Base-by-base conservation (phyloP, 2,329 filamentous ascomycete genomes). In the Aspergillus aculeatus region DNA sequence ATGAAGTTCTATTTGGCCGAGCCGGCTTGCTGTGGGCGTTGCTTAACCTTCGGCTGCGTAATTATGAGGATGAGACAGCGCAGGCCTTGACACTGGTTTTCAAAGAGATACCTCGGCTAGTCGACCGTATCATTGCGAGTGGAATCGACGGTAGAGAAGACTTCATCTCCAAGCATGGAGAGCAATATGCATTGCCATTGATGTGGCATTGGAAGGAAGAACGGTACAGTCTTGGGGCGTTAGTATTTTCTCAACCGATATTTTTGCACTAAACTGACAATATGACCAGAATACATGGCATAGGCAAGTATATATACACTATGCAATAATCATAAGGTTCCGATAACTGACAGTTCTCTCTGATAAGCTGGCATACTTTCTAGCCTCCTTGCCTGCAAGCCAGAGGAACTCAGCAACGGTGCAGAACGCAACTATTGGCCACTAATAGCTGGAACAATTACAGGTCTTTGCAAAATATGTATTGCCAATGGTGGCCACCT, bases 201-300 rank as follows among this genome's bases (percentile, higher is more conserved):
- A 78, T 78, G 76, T 79, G 76, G 69, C 63, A 68, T 14, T 78
- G 75, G 72, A 69, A 69, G 66, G 71, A 75, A 59, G 69, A 64
- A 3, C 64, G 71, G 52, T 77, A 74, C 58, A 69, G 69, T 47
- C 66, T 77, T 38, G 77, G 77, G 63, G 69, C 73, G 75, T 77
- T 54, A 73, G 75, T 73, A 5, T 48, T 24, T 23, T 24, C 24
- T 16, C 9, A 38, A 2, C 19, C 3, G 16, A 24, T 14, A 38
- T 14, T 11, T 23, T 12, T 21, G n/a, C 29, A 31, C n/a, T 14
- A 35, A 31, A 44, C 31, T 52, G n/a, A 51, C n/a, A 48, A 1
- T 10, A 3, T 21, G 14, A 47, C 32, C 32, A 75, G 72, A n/a
- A 68, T 69, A 14, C 71, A 73, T 52, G 69, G 68, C 59, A 65